phyloP scores from a whole-genome alignment of 768 basidiomycete genomes.

The Leccinum arenicola region DNA sequence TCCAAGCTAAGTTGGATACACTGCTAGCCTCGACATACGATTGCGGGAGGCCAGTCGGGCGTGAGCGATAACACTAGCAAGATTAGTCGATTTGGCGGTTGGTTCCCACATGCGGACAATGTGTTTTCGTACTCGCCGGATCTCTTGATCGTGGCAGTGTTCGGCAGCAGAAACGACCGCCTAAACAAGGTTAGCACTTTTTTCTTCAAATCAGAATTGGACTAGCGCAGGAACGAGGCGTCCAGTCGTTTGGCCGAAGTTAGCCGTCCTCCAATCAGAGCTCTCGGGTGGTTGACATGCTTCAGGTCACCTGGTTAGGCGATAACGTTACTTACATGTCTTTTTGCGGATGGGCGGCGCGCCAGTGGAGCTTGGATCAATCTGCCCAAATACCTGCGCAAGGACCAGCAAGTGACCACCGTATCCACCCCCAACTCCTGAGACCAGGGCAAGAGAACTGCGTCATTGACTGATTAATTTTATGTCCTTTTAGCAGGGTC shows the following conservation, averaged over 20 bases:
- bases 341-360: neutral
- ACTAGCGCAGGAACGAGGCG: neutral
- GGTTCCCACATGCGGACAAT: neutral
- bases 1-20: neutral
- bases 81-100: neutral
- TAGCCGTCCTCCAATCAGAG: neutral
- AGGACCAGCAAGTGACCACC: neutral
- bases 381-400: neutral
- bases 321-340: neutral
- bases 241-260: neutral
- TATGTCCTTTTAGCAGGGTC: neutral
- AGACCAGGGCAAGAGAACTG: neutral
- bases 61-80: neutral
- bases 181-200: neutral
- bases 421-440: neutral
- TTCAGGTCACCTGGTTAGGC: neutral
- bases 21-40: neutral
- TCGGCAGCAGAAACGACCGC: neutral
- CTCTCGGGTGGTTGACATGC: neutral
- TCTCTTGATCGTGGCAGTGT: neutral
- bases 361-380: neutral
- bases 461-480: neutral
- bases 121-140: neutral
- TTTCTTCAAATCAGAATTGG: neutral
- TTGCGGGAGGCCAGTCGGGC: neutral